Evolutionary conservation across 352 stramenopile genomes (phyloP).

Genomic region (Blastocystis sp.): DNA sequence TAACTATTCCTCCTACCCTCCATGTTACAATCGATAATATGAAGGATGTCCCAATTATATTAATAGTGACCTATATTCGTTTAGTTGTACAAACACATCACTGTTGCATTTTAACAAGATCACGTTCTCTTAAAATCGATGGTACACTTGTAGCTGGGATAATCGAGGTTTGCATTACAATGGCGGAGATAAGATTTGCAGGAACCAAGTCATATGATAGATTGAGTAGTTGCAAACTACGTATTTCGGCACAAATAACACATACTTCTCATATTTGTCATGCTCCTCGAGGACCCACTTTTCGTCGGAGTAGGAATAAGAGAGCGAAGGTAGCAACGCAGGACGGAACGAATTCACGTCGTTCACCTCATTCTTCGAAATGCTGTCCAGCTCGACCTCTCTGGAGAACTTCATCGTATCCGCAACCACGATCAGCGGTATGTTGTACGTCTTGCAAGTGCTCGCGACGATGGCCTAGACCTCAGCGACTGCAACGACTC

Average conservation of each 20-base stretch:
- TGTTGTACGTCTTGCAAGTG: slow-evolving; percentile 30
- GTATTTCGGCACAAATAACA: neutral
- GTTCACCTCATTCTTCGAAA: slow-evolving; percentile 56
- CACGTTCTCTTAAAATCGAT: slow-evolving; percentile 66
- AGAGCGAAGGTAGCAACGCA: neutral
- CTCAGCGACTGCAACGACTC: neutral
- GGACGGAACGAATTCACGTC: slow-evolving; percentile 14
- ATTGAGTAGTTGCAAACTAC: slow-evolving; percentile 57
- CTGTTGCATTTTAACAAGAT: slow-evolving; percentile 75
- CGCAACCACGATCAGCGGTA: slow-evolving; percentile 30
- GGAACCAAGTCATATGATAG: slow-evolving; percentile 58
- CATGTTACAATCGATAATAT: neutral
- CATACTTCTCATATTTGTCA: neutral
- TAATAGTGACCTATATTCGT: neutral
- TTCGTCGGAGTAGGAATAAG: neutral
- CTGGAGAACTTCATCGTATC: slow-evolving; percentile 49
- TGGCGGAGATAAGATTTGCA: slow-evolving; percentile 3
- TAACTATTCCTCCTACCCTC: neutral
- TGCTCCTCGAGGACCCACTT: slow-evolving; percentile 52
- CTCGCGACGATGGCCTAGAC: neutral
- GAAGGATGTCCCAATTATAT: neutral
- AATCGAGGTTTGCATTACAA: slow-evolving; percentile 19
- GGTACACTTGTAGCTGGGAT: slow-evolving; percentile 42
- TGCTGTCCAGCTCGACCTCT: slow-evolving; percentile 33
- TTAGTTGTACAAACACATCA: slow-evolving; percentile 65